These are phyloP conservation scores for Blastobotrys buckinghamii DNA, from an alignment of 1,139 yeast genomes.

Conservation along the genomic window DNA sequence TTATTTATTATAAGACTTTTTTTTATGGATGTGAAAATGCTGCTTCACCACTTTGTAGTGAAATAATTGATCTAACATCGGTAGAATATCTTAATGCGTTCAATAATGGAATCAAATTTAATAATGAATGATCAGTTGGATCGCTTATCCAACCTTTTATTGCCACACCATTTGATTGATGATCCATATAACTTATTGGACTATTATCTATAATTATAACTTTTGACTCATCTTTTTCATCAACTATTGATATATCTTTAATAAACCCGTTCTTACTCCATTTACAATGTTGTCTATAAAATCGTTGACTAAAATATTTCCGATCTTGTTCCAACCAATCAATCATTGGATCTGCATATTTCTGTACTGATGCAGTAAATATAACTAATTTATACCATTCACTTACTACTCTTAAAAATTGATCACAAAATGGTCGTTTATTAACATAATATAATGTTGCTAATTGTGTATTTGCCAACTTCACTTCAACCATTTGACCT, in stretches of 20 bases:
- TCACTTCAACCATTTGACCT: conserved; percentile 81
- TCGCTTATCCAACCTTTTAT: conserved; percentile 98
- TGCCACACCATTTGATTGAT: conserved; percentile 81
- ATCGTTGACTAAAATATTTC: conserved; percentile 51
- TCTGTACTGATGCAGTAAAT: conserved; percentile 90
- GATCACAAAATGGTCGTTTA: conserved; percentile 87
- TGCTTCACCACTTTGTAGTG: conserved; percentile 72
- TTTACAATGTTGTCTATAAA: conserved; percentile 76
- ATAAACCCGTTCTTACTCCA: conserved; percentile 66
- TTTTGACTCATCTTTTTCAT: conserved; percentile 56
- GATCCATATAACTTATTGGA: conserved; percentile 78
- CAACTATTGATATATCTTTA: conserved; percentile 64
- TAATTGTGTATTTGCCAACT: conserved; percentile 48
- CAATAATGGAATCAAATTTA: conserved; percentile 74
- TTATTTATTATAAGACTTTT: background rate
- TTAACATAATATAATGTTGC: conserved; percentile 85
- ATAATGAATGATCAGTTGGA: conserved; percentile 76
- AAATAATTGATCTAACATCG: conserved; percentile 78
- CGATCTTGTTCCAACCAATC: conserved; percentile 69
- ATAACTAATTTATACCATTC: conserved; percentile 87
- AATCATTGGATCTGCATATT: conserved; percentile 95
- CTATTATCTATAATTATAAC: conserved; percentile 86
- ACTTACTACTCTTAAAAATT: conserved; percentile 67
- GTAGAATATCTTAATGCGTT: conserved; percentile 73
- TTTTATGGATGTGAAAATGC: conserved; percentile 37